These are phyloP conservation scores for Effrenium voratum DNA, from an alignment of 73 alveolate species.

Conservation along the genomic window DNA sequence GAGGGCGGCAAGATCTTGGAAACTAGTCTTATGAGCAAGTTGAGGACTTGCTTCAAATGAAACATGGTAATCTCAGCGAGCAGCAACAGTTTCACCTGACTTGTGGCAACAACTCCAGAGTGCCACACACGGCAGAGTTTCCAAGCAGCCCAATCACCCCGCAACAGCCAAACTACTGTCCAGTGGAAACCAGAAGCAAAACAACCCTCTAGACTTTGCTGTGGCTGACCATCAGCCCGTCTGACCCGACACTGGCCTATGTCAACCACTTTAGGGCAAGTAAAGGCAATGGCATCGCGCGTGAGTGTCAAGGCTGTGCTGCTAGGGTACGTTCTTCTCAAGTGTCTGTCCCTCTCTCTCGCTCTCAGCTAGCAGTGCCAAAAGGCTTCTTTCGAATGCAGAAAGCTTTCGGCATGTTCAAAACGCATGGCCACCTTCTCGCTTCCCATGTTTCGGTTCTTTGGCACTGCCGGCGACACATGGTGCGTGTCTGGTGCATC, in stretches of 20 bases:
- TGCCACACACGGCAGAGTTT: not conserved
- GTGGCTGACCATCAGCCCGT: too few relatives aligned
- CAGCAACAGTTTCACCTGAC: too few relatives aligned
- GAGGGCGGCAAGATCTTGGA: not conserved
- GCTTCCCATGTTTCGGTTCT: too few relatives aligned
- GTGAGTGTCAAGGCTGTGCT: too few relatives aligned
- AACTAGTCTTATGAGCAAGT: not conserved
- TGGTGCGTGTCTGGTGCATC: too few relatives aligned
- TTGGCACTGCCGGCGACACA: too few relatives aligned
- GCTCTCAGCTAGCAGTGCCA: not conserved
- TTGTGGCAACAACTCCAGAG: too few relatives aligned
- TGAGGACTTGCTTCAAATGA: not conserved
- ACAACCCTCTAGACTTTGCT: too few relatives aligned
- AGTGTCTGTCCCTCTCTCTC: not conserved
- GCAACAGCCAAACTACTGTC: not conserved
- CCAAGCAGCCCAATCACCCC: not conserved
- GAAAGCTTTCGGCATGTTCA: not conserved
- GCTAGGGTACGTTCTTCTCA: not conserved
- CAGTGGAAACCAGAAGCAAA: not conserved
- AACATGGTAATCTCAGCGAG: not conserved
- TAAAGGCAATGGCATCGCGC: not conserved
- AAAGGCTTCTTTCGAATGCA: not conserved
- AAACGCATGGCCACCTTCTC: not conserved
- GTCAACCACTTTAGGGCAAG: not conserved
- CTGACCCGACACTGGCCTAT: too few relatives aligned